Conservation (phyloP, 306 rosid species). For the Fagus sylvatica region DNA sequence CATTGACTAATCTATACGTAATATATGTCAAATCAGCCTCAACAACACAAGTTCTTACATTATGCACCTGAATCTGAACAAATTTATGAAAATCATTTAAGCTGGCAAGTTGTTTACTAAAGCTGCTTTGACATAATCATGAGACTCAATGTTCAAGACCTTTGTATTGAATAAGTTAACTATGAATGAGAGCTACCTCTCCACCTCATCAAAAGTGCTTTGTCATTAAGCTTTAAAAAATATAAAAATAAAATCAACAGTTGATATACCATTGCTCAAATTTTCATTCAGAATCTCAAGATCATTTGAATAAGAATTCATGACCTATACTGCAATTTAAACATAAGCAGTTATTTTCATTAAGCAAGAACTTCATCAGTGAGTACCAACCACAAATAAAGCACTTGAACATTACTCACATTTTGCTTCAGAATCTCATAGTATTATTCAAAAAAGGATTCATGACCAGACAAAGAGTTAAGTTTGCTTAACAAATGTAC, state of each 20-base stretch:
- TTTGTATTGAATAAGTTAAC: not conserved
- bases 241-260: not conserved
- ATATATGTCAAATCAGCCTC: too few species aligned
- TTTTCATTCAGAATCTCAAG: not conserved
- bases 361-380: not conserved
- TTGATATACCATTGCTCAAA: not conserved
- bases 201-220: not conserved
- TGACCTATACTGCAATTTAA: not conserved
- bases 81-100: not conserved
- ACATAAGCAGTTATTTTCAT: not conserved
- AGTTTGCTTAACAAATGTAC: not conserved
- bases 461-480: not conserved
- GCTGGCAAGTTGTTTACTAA: not conserved
- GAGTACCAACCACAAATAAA: not conserved
- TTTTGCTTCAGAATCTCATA: not conserved
- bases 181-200: not conserved
- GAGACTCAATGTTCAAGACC: not conserved
- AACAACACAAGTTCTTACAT: too few species aligned
- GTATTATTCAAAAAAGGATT: not conserved
- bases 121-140: not conserved
- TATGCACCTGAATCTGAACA: too few species aligned
- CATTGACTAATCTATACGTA: too few species aligned
- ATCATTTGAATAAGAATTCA: not conserved
- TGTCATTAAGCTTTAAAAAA: not conserved
- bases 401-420: not conserved